phyloP scores from a whole-genome alignment of 1,284 basidiomycete species.

The Boletus holoroseus region DNA sequence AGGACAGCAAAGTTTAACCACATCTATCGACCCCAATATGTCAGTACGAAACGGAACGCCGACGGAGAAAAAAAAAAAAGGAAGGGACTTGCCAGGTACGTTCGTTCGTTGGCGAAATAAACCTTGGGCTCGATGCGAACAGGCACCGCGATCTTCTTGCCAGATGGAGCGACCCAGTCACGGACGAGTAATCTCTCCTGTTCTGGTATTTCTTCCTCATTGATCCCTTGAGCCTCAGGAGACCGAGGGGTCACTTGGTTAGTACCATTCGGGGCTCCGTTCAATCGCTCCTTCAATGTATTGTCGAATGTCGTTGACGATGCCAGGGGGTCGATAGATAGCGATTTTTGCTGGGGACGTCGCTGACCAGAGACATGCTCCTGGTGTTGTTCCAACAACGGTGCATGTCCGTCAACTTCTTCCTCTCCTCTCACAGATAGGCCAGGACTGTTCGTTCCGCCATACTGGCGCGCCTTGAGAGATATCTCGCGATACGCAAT shows the following conservation, averaged over 20 bases:
- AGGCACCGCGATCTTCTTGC: slow-evolving; percentile 89
- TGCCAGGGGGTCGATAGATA: slow-evolving; percentile 82
- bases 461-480: slow-evolving; percentile 48
- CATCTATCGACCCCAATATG: slow-evolving; percentile 47
- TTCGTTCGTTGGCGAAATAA: slow-evolving; percentile 93
- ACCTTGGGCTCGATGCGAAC: slow-evolving; percentile 97
- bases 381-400: slow-evolving; percentile 34
- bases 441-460: slow-evolving; percentile 13
- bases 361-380: slow-evolving; percentile 18
- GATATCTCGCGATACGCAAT: slow-evolving; percentile 77
- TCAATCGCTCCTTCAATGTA: slow-evolving; percentile 62
- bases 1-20: slow-evolving; percentile 93
- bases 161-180: slow-evolving; percentile 76
- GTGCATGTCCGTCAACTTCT: slow-evolving; percentile 39
- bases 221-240: slow-evolving; percentile 37
- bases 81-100: slow-evolving; percentile 63
- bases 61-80: slow-evolving; percentile 2
- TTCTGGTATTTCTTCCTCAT: slow-evolving; percentile 37
- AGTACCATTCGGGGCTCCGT: slow-evolving; percentile 35
- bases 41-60: slow-evolving; percentile 14
- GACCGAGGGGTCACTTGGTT: slow-evolving; percentile 36
- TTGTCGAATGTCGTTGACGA: slow-evolving; percentile 79
- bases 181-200: slow-evolving; percentile 62
- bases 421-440: slow-evolving; percentile 25
- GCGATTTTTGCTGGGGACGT: slow-evolving; percentile 36